Conservation (phyloP, 345 rosid genomes). For the Rhizophora apiculata region DNA sequence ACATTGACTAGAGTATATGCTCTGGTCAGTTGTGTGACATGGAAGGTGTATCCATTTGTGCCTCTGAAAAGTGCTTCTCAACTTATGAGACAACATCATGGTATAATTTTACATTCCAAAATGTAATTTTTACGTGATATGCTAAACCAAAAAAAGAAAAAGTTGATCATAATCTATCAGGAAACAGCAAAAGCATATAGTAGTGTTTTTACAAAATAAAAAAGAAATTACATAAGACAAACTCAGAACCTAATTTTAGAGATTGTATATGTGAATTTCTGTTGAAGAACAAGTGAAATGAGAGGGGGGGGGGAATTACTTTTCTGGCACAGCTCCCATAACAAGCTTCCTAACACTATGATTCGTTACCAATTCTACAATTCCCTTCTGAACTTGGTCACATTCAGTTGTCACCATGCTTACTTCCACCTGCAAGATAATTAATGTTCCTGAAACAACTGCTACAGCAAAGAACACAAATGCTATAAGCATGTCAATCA, state of each 20-base stretch:
- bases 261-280: background rate
- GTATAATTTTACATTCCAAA: background rate
- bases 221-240: background rate
- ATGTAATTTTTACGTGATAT: background rate
- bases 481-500: too few relatives aligned
- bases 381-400: slow-evolving; percentile 54
- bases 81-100: background rate
- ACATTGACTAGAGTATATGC: too few relatives aligned
- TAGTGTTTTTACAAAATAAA: slow-evolving; percentile 1
- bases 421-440: slow-evolving; percentile 45
- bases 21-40: background rate
- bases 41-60: background rate
- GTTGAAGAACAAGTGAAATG: background rate
- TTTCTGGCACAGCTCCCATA: slow-evolving; percentile 53
- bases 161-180: too few relatives aligned
- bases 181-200: too few relatives aligned
- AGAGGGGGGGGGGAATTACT: slow-evolving; percentile 30
- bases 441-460: slow-evolving; percentile 8
- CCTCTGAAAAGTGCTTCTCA: background rate
- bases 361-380: slow-evolving; percentile 46
- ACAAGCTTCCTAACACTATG: slow-evolving; percentile 53
- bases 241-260: background rate
- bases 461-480: slow-evolving; percentile 4
- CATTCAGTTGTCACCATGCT: slow-evolving; percentile 39
- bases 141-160: background rate